Evolutionary conservation across 202 grass and related monocot species (phyloP).

Genomic region (Hordeum pubiflorum): DNA sequence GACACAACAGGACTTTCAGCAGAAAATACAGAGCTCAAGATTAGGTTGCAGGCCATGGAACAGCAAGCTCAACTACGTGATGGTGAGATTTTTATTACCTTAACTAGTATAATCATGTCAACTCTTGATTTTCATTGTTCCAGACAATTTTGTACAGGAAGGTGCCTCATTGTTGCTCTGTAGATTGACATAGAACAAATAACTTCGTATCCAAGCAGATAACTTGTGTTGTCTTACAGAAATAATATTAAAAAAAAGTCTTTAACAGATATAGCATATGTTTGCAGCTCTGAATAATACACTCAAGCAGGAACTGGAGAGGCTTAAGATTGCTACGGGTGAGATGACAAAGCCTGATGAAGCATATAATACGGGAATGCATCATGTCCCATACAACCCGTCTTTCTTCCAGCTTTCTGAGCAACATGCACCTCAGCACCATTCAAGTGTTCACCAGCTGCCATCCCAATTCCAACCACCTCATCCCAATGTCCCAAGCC

Average conservation of each 20-base stretch:
- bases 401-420: slow-evolving; percentile 62
- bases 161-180: neutral
- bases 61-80: slow-evolving; percentile 88
- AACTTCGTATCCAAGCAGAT: neutral
- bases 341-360: slow-evolving; percentile 59
- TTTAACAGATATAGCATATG: slow-evolving; percentile 16
- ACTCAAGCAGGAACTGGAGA: slow-evolving; percentile 91
- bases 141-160: neutral
- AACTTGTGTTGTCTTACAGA: slow-evolving; percentile 2
- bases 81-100: slow-evolving; percentile 32
- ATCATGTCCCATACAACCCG: slow-evolving; percentile 47
- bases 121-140: slow-evolving; percentile 13
- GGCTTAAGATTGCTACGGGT: slow-evolving; percentile 80
- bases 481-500: slow-evolving; percentile 36
- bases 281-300: slow-evolving; percentile 83
- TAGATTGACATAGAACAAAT: neutral
- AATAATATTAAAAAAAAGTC: neutral
- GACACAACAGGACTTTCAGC: slow-evolving; percentile 89
- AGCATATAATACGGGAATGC: slow-evolving; percentile 66
- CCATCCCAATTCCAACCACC: slow-evolving; percentile 53
- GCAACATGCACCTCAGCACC: slow-evolving; percentile 47
- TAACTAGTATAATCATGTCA: neutral
- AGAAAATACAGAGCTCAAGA: slow-evolving; percentile 94
- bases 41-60: slow-evolving; percentile 98
- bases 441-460: slow-evolving; percentile 53